A percentile compares a stretch with the other conserved stretches of the same genome.
These are phyloP conservation scores for Xylaria sp. DNA, from an alignment of 2,329 filamentous ascomycete genomes.

Conservation along the genomic window DNA sequence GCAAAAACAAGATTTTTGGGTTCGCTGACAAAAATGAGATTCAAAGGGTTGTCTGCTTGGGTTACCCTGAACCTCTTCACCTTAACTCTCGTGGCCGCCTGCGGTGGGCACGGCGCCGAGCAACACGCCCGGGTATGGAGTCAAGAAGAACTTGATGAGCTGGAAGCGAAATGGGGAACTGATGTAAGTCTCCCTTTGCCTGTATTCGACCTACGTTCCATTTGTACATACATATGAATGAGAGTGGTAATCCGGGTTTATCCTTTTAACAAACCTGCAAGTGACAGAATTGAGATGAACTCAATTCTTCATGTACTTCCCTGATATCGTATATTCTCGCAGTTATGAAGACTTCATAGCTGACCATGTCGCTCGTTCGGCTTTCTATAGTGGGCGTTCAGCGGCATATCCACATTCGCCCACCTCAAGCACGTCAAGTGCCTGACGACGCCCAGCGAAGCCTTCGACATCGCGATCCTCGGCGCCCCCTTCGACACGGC, in stretches of 20 bases:
- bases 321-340: not conserved
- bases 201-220: conserved; percentile 9
- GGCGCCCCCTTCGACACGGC: conserved; percentile 81
- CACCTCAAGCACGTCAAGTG: conserved; percentile 77
- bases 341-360: conserved; percentile 13
- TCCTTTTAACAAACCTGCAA: not conserved
- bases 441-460: conserved; percentile 70
- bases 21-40: conserved; percentile 42
- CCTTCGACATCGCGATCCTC: conserved; percentile 77
- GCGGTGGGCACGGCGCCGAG: conserved; percentile 49
- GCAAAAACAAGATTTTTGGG: conserved; percentile 3
- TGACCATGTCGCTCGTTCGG: conserved; percentile 14
- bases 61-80: conserved; percentile 45
- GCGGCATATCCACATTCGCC: conserved; percentile 80
- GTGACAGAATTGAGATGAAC: not conserved
- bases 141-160: conserved; percentile 62
- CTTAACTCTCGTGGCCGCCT: conserved; percentile 46
- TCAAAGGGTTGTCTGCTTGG: conserved; percentile 40
- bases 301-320: not conserved
- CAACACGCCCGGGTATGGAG: conserved; percentile 57
- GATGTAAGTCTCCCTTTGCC: conserved; percentile 58
- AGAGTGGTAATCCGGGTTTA: no score
- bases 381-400: conserved; percentile 67
- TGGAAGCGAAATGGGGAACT: conserved; percentile 67
- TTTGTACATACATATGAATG: not conserved